Conservation (phyloP, 2,329 filamentous ascomycete genomes). For the Ophiostoma montium region DNA sequence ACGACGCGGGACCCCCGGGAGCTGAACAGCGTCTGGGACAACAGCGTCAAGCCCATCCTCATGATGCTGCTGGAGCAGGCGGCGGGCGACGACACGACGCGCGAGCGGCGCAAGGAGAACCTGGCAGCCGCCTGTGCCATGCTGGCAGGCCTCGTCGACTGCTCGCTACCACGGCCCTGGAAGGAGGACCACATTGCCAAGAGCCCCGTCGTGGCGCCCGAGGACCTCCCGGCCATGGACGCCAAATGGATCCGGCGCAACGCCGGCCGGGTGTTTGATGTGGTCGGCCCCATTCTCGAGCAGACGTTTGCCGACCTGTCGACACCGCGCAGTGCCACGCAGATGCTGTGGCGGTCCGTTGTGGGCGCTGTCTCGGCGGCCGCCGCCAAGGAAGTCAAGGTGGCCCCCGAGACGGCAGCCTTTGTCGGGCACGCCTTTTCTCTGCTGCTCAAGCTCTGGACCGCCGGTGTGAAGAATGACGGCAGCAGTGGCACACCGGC, state of each 20-base stretch:
- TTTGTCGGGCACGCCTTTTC: constrained; percentile 62
- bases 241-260: constrained; percentile 76
- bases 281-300: constrained; percentile 46
- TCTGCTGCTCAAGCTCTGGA: constrained; percentile 58
- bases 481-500: constrained; percentile 25
- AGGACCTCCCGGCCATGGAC: constrained; percentile 76
- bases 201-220: constrained; percentile 39
- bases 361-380: constrained; percentile 51
- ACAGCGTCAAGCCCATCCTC: constrained; percentile 53
- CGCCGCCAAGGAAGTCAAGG: constrained; percentile 76
- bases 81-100: constrained; percentile 19
- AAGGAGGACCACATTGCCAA: constrained; percentile 57
- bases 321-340: constrained; percentile 38
- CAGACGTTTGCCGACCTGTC: constrained; percentile 48
- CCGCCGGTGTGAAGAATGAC: constrained; percentile 30
- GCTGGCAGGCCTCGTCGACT: constrained; percentile 58
- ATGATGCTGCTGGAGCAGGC: constrained; percentile 36
- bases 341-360: constrained; percentile 46
- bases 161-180: constrained; percentile 49
- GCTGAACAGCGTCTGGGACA: constrained; percentile 66
- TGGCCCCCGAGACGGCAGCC: constrained; percentile 67
- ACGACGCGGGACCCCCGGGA: constrained; percentile 53
- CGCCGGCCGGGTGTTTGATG: constrained; percentile 46
- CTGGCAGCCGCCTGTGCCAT: constrained; percentile 49
- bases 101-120: constrained; percentile 25